Conservation (phyloP, 495 filamentous ascomycete species). For the Aspergillus sclerotioniger region DNA sequence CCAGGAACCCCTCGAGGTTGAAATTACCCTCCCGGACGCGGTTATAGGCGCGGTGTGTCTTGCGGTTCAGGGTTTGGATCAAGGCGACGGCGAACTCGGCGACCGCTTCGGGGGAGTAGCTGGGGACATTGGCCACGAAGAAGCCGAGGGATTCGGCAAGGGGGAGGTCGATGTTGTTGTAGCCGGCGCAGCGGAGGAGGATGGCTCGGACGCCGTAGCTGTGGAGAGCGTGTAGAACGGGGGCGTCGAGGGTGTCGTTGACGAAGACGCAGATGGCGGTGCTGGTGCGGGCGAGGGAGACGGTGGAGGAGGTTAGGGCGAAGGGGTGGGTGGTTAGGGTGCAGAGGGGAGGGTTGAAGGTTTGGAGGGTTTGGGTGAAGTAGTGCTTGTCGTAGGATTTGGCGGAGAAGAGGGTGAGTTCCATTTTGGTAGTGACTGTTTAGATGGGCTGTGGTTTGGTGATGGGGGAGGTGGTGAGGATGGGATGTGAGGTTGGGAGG, state of each 20-base stretch:
- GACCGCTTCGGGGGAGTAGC: conserved; percentile 70
- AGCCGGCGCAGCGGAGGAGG: conserved; percentile 68
- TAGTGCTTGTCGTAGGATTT: conserved; percentile 60
- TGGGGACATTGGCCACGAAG: conserved; percentile 65
- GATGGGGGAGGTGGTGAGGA: neutral
- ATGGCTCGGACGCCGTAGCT: conserved; percentile 51
- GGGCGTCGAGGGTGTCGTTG: conserved; percentile 56
- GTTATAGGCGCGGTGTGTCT: conserved; percentile 69
- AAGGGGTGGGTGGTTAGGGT: conserved; percentile 55
- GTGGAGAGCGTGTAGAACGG: conserved; percentile 51
- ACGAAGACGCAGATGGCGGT: conserved; percentile 70
- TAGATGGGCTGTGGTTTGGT: neutral
- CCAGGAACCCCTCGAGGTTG: conserved; percentile 61
- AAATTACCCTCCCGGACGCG: conserved; percentile 73
- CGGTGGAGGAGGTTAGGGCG: conserved; percentile 54
- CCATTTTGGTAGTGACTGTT: conserved; percentile 36
- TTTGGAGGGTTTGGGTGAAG: conserved; percentile 33
- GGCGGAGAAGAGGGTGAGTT: conserved; percentile 60
- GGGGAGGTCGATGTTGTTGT: conserved; percentile 64
- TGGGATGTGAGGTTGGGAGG: neutral
- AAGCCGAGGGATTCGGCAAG: conserved; percentile 55
- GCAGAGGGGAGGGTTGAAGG: conserved; percentile 29
- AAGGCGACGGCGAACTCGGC: conserved; percentile 70
- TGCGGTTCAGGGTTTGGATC: conserved; percentile 66
- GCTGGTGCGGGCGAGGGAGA: conserved; percentile 49